These are phyloP conservation scores for Colletotrichum viniferum DNA, from an alignment of 2,329 filamentous ascomycete genomes.

Conservation along the genomic window DNA sequence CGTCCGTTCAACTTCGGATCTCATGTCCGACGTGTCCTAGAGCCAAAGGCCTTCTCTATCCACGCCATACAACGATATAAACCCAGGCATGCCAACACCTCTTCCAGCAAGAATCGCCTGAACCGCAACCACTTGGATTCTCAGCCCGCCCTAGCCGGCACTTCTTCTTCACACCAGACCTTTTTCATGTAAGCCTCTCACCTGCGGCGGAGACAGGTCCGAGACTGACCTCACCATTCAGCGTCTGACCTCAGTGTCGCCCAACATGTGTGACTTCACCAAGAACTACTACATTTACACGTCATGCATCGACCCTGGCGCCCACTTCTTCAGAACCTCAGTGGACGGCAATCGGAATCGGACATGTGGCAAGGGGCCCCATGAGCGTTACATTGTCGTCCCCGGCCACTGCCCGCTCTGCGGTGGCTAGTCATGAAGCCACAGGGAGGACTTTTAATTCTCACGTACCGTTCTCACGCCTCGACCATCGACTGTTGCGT, in stretches of 20 bases:
- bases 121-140: neutral
- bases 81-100: neutral
- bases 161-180: neutral
- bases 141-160: neutral
- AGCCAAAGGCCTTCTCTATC: neutral
- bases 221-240: neutral
- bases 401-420: constrained; percentile 63
- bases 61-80: neutral
- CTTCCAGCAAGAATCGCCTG: neutral
- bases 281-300: constrained; percentile 82
- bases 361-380: constrained; percentile 67
- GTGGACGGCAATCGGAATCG: constrained; percentile 67
- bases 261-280: constrained; percentile 66
- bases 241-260: neutral
- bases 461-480: neutral
- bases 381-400: constrained; percentile 76
- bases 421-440: constrained; percentile 29
- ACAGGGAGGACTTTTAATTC: neutral
- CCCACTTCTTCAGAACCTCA: constrained; percentile 74
- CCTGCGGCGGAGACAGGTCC: neutral
- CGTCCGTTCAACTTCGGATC: constrained; percentile 12
- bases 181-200: neutral
- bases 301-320: constrained; percentile 69
- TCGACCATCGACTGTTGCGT: neutral
- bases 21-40: neutral